Evolutionary conservation across 73 alveolate species (phyloP).

Genomic region (Paramecium caudatum): DNA sequence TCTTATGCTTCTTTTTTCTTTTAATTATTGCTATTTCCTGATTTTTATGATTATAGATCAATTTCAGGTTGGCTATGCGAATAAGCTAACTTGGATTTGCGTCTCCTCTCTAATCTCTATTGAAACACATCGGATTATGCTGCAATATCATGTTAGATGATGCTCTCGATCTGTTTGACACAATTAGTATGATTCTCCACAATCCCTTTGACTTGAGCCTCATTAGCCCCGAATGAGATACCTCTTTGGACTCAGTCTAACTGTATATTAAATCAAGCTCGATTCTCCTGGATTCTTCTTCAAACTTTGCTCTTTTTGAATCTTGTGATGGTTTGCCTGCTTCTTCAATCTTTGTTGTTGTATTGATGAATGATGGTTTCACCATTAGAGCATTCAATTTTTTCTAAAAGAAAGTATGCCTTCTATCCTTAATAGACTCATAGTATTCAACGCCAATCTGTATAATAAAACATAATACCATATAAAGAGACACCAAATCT

Average conservation of each 20-base stretch:
- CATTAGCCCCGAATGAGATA: background rate
- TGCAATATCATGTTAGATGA: slow-evolving; percentile 49
- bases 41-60: slow-evolving; percentile 13
- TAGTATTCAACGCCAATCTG: slow-evolving; percentile 77
- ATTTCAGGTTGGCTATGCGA: slow-evolving; percentile 59
- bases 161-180: slow-evolving; percentile 13
- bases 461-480: background rate
- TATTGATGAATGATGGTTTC: slow-evolving; percentile 67
- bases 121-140: slow-evolving; percentile 6
- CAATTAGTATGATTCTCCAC: slow-evolving; percentile 41
- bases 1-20: background rate
- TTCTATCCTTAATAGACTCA: slow-evolving; percentile 76
- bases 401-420: slow-evolving; percentile 57
- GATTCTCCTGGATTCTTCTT: background rate
- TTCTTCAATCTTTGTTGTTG: slow-evolving; percentile 27
- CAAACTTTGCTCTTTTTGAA: slow-evolving; percentile 23
- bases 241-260: slow-evolving; percentile 60
- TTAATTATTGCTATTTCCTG: slow-evolving; percentile 17
- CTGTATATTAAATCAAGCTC: background rate
- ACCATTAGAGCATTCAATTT: slow-evolving; percentile 61
- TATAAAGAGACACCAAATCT: slow-evolving; percentile 45
- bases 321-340: background rate
- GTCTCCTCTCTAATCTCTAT: background rate
- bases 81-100: slow-evolving; percentile 28
- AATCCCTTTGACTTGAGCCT: slow-evolving; percentile 59